Evolutionary conservation across 2,329 filamentous ascomycete species (phyloP).

Genomic region (Diaporthe longicolla): DNA sequence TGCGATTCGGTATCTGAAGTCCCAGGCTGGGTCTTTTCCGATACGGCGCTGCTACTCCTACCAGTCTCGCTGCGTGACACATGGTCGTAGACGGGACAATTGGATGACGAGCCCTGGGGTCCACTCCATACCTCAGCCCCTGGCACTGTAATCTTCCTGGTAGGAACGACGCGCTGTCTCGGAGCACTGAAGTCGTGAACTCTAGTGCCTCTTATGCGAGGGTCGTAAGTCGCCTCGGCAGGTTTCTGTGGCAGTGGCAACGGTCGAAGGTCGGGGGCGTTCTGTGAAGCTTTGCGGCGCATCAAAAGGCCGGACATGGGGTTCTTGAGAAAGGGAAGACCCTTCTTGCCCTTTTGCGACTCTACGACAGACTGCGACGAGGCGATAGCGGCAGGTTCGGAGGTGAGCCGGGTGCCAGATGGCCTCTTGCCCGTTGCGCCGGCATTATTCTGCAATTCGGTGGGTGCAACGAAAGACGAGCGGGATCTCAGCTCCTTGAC

Average conservation of each 20-base stretch:
- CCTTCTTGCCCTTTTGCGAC: constrained; percentile 64
- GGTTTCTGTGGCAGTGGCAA: constrained; percentile 56
- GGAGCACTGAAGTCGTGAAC: constrained; percentile 78
- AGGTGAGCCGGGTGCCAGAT: constrained; percentile 56
- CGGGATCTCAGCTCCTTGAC: constrained; percentile 51
- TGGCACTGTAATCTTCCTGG: constrained; percentile 37
- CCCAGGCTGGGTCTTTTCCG: constrained; percentile 35
- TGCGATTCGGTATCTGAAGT: constrained; percentile 27
- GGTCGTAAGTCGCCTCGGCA: constrained; percentile 69
- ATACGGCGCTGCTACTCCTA: constrained; percentile 35
- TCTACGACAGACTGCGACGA: constrained; percentile 52
- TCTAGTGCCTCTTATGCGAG: constrained; percentile 73
- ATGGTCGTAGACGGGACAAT: constrained; percentile 14
- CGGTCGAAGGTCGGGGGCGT: constrained; percentile 58
- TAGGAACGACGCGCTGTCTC: constrained; percentile 55
- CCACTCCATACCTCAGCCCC: constrained; percentile 39
- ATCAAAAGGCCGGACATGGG: constrained; percentile 71
- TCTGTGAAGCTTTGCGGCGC: constrained; percentile 69
- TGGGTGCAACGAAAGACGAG: constrained; percentile 63
- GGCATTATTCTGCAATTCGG: constrained; percentile 58
- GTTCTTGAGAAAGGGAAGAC: constrained; percentile 71
- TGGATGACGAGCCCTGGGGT: constrained; percentile 19
- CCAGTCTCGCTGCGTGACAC: constrained; percentile 30
- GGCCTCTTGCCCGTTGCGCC: constrained; percentile 58
- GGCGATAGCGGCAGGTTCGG: constrained; percentile 54